phyloP scores from a whole-genome alignment of 805 yeast species.

The Myxozyma lipomycoides region DNA sequence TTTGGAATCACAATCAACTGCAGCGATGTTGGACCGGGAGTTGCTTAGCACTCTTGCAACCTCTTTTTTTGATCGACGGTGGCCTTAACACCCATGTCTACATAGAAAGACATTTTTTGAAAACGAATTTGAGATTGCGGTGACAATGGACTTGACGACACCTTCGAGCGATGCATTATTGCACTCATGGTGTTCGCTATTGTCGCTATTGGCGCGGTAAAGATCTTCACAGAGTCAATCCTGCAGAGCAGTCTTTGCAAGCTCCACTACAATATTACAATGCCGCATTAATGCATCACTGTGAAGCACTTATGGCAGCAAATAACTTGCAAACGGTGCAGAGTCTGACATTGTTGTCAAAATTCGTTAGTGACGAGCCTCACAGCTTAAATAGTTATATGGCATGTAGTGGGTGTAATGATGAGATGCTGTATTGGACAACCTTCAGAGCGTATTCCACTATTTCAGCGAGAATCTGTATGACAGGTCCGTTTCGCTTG shows the following conservation, averaged over 20 bases:
- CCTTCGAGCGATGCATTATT: constrained; percentile 16
- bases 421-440: constrained; percentile 18
- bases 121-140: constrained; percentile 6
- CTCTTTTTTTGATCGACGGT: constrained; percentile 12
- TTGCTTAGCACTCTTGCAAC: constrained; percentile 2
- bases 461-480: constrained; percentile 71
- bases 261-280: constrained; percentile 14
- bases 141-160: constrained; percentile 2
- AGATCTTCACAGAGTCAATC: neutral
- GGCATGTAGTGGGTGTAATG: constrained; percentile 20
- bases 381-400: constrained; percentile 12
- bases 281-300: constrained; percentile 12
- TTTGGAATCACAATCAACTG: too few species aligned
- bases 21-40: constrained; percentile 5
- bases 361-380: constrained; percentile 15
- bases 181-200: constrained; percentile 19
- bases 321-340: constrained; percentile 15
- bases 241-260: neutral
- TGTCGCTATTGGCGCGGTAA: constrained; percentile 16
- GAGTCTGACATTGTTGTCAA: constrained; percentile 11
- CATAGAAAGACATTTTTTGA: constrained; percentile 13
- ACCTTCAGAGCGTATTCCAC: constrained; percentile 38
- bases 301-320: constrained; percentile 11
- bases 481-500: constrained; percentile 77
- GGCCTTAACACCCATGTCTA: constrained; percentile 19